Percentiles rank a stretch among this genome's conserved stretches.
These are phyloP conservation scores for Sorghum bicolor DNA, from an alignment of 176 grass and related monocot genomes.

Conservation along the genomic window Sorghum_bicolor_NCBIv3 NC_012878.2:6649501-6650000, in stretches of 20 bases:
- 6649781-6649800: not conserved
- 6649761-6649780: too few species aligned
- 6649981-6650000: too few species aligned
- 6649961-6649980: too few species aligned
- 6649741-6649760: not conserved
- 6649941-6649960: too few species aligned
- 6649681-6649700: slow-evolving; percentile 39
- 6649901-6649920: too few species aligned
- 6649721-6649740: not conserved
- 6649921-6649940: too few species aligned
- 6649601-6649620: too few species aligned
- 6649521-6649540: too few species aligned
- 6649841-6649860: not conserved
- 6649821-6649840: not conserved
- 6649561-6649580: too few species aligned
- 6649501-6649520: not conserved
- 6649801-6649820: not conserved
- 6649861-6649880: too few species aligned
- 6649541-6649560: too few species aligned
- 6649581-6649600: not conserved
- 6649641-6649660: slow-evolving; percentile 25
- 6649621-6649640: slow-evolving; percentile 19
- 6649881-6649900: too few species aligned
- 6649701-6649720: not conserved
- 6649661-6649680: slow-evolving; percentile 21